Evolutionary conservation across 2,329 filamentous ascomycete genomes (phyloP).

Genomic region (Talaromyces sp.): DNA sequence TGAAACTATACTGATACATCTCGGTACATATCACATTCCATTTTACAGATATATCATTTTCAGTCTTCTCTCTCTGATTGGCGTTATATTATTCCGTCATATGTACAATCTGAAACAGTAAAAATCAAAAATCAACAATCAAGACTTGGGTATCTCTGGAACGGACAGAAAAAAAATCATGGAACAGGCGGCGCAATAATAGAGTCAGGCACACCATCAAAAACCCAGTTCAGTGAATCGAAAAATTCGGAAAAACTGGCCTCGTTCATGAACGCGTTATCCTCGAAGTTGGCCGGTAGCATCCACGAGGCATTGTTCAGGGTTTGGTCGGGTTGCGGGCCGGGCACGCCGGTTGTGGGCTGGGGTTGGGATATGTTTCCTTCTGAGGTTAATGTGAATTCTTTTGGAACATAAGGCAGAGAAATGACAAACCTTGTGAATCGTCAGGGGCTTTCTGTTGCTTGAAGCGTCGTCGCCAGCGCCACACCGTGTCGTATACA

Average conservation of each 20-base stretch:
- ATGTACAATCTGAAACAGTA: slow-evolving; percentile 2
- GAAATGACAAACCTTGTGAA: slow-evolving; percentile 57
- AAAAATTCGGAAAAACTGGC: slow-evolving; percentile 68
- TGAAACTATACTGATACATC: slow-evolving; percentile 5
- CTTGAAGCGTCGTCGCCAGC: slow-evolving; percentile 63
- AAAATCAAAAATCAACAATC: too few species aligned
- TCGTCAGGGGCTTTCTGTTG: slow-evolving; percentile 58
- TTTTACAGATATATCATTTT: not conserved
- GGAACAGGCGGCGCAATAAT: slow-evolving; percentile 37
- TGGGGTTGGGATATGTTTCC: slow-evolving; percentile 33
- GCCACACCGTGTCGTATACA: slow-evolving; percentile 63
- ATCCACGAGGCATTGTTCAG: slow-evolving; percentile 32
- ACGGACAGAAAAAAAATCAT: slow-evolving; percentile 18
- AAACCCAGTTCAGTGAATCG: slow-evolving; percentile 86
- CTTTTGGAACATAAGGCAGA: too few species aligned
- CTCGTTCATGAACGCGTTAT: slow-evolving; percentile 37
- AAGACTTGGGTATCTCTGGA: not conserved
- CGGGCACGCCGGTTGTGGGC: slow-evolving; percentile 30
- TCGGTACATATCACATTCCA: not conserved
- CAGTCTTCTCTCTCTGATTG: not conserved
- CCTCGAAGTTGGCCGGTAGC: slow-evolving; percentile 35
- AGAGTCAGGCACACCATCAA: slow-evolving; percentile 74
- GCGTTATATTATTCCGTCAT: not conserved
- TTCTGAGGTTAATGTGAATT: slow-evolving; percentile 6
- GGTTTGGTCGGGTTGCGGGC: slow-evolving; percentile 30